Evolutionary conservation across 257 asterid genomes (phyloP).

Genomic region (Solanum pennellii): DNA sequence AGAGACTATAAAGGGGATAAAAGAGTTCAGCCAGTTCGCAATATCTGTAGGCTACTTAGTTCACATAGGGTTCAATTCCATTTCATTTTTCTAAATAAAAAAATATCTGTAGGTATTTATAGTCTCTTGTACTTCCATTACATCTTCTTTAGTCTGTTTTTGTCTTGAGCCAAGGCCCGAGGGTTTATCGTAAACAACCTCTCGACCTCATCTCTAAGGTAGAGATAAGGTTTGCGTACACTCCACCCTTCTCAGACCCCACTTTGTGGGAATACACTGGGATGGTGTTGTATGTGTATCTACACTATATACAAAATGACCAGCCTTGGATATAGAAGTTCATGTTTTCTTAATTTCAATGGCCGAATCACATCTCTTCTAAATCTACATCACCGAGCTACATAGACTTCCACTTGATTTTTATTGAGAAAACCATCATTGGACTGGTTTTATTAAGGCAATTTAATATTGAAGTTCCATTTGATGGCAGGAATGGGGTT

Average conservation of each 20-base stretch:
- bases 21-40: not conserved
- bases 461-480: not conserved
- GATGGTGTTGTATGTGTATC: not conserved
- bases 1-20: not conserved
- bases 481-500: conserved; percentile 8
- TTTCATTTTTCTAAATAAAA: not conserved
- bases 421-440: not conserved
- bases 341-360: not conserved
- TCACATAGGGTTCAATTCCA: not conserved
- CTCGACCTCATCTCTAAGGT: not conserved
- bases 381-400: not conserved
- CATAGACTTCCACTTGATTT: not conserved
- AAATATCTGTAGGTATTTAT: not conserved
- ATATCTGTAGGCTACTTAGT: not conserved
- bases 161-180: not conserved
- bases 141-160: not conserved
- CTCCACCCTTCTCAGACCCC: not conserved
- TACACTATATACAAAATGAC: not conserved
- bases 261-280: not conserved
- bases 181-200: not conserved
- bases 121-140: not conserved
- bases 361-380: not conserved
- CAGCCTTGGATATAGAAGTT: not conserved
- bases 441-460: not conserved
- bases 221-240: not conserved